Base-by-base conservation (phyloP, 257 asterid genomes). In the Ilex aquifolium region DNA sequence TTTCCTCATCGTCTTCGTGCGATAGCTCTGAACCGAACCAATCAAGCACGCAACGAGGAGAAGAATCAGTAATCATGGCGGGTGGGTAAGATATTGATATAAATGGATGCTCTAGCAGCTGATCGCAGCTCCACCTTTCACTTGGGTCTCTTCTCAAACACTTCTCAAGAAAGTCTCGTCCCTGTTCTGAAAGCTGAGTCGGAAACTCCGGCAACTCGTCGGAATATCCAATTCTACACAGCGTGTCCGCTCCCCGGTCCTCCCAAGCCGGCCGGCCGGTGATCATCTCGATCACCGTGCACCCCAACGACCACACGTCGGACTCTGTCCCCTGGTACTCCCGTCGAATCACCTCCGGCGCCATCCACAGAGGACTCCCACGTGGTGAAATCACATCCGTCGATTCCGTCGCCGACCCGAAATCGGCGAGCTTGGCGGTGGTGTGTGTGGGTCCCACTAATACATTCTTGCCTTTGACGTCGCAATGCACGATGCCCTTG, bases 351-450 rank as follows among this genome's bases (percentile, higher is more conserved):
- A 74, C 92, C 80, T 85, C 92, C 71, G 92, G 92, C 52, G 92
- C 88, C 92, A 85, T 85, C 92, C 92, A 85, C 55, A 85, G 61
- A 44, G 92, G 92, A 32, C 83, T 85, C 5, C 92, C 92, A 12
- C 88, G 83, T 0, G 76, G 63, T 59, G 62, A 1, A 51, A 49
- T 59, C 44, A 13, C 31, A 8, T 0, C 6, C 16, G n/a, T 59
- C 15, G 2, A 8, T 12, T 72, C 72, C 71, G 53, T 42, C 15
- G 93, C 85, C 4, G 87, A 82, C 0, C 93, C 93, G 32, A 85
- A 85, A 65, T 85, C 93, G 15, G 84, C 89, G 31, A 85, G 87
- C 74, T 68, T 73, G 58, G 85, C 87, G 13, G 62, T 9, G 32
- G 66, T 75, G 2, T 69, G 36, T 4, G 65, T 10, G 68, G 64